phyloP scores from a whole-genome alignment of 768 basidiomycete species.

The Mycena vulgaris region DNA sequence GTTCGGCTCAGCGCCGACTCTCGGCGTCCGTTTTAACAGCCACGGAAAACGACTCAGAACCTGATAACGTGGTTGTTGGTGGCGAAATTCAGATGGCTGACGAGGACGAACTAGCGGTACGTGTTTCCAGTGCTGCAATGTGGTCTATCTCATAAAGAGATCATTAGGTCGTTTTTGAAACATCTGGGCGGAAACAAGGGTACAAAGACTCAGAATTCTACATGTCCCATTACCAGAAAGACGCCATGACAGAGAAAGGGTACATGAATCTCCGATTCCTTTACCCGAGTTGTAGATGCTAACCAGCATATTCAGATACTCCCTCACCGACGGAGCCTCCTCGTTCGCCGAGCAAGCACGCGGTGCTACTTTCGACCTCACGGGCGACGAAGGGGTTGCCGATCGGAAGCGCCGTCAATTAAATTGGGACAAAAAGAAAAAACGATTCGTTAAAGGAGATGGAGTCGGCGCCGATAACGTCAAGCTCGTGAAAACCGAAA shows the following conservation, averaged over 20 bases:
- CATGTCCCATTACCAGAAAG: conserved; percentile 93
- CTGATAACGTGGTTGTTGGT: conserved; percentile 51
- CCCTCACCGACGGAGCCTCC: conserved; percentile 88
- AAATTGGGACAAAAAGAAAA: conserved; percentile 97
- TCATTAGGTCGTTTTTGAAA: conserved; percentile 77
- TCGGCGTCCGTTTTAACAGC: conserved; percentile 51
- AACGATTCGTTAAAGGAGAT: conserved; percentile 91
- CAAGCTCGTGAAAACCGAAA: conserved; percentile 94
- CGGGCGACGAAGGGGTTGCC: conserved; percentile 79
- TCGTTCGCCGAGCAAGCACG: conserved; percentile 90
- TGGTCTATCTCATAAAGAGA: conserved; percentile 9
- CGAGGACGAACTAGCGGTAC: conserved; percentile 83
- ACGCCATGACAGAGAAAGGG: conserved; percentile 92
- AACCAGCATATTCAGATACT: conserved; percentile 71
- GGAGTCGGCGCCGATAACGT: conserved; percentile 92
- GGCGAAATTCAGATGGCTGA: conserved; percentile 78
- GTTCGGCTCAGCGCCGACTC: conserved; percentile 67
- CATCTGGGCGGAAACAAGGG: conserved; percentile 62
- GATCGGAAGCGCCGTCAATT: conserved; percentile 74
- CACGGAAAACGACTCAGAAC: conserved; percentile 51
- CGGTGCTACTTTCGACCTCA: conserved; percentile 85
- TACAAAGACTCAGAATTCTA: conserved; percentile 91
- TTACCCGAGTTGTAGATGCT: conserved; percentile 2
- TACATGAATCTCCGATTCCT: conserved; percentile 45
- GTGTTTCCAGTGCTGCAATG: conserved; percentile 39